Percentiles rank a stretch among this genome's conserved stretches.
Evolutionary conservation across 1,284 basidiomycete species (phyloP).

Genomic region (Boletus sp.): DNA sequence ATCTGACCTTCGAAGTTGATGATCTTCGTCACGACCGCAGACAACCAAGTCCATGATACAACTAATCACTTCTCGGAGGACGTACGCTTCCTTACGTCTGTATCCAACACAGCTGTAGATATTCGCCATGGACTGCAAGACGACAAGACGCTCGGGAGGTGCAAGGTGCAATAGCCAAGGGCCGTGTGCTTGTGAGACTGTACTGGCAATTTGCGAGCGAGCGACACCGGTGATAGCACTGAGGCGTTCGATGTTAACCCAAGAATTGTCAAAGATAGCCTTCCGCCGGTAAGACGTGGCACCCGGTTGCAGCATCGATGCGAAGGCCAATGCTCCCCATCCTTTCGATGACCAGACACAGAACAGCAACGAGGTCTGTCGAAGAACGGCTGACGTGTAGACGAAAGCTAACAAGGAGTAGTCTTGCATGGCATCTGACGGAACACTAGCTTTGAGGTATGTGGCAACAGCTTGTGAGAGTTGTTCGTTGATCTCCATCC

Average conservation of each 20-base stretch:
- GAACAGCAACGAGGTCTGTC: conserved; percentile 67
- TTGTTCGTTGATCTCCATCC: conserved; percentile 67
- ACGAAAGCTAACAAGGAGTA: conserved; percentile 62
- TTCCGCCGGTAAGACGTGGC: conserved; percentile 53
- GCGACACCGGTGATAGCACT: conserved; percentile 64
- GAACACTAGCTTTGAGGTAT: conserved; percentile 55
- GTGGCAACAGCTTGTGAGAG: conserved; percentile 59
- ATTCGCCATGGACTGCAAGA: conserved; percentile 67
- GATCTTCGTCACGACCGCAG: conserved; percentile 68
- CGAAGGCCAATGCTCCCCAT: conserved; percentile 79
- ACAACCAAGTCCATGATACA: conserved; percentile 78
- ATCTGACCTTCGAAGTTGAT: conserved; percentile 36
- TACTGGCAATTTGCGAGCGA: conserved; percentile 60
- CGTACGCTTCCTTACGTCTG: conserved; percentile 78
- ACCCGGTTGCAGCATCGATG: conserved; percentile 65
- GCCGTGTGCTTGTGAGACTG: conserved; percentile 69
- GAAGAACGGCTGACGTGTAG: conserved; percentile 61
- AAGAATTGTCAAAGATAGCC: conserved; percentile 40
- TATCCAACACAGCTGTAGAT: conserved; percentile 78
- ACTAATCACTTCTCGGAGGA: conserved; percentile 80
- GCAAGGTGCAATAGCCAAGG: conserved; percentile 84
- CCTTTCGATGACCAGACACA: conserved; percentile 83
- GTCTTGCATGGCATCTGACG: conserved; percentile 54
- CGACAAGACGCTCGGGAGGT: conserved; percentile 65
- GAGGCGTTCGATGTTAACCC: conserved; percentile 55